Evolutionary conservation across 371 early-diverging fungal genomes (phyloP), one percentile per base, ranked within the genome.

Genomic region (Sporodiniella umbellata): DNA sequence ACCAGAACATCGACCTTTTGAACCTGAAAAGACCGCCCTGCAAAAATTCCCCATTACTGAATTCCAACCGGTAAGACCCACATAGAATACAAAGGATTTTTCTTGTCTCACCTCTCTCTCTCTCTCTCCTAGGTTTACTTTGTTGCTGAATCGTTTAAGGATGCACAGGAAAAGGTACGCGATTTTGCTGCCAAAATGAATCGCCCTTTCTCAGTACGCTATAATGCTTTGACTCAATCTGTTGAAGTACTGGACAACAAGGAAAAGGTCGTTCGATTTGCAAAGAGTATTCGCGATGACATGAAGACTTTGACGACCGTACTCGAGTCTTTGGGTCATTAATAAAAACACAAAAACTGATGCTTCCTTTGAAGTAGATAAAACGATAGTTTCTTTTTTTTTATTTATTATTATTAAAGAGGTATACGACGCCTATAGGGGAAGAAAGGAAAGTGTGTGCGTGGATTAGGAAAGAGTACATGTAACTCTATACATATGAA

Each of bases 101-200:
- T n/a, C n/a, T n/a, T n/a, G n/a, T n/a, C n/a, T n/a, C n/a, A n/a
- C n/a, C n/a, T n/a, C n/a, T n/a, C n/a, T n/a, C n/a, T n/a, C n/a
- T n/a, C n/a, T n/a, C n/a, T 42, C 37, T 43, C 26, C 8, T 42
- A 64, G 66, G 56, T 87, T 14, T 98, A 98, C 66, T 98, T 88
- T 79, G 94, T 98, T 6, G 96, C 97, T 3, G 94, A 95, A 21
- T 88, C 88, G 43, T 96, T 98, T 79, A 84, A 87, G 54, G 89
- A 92, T 66, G 94, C 95, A 23, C 93, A 93, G 77, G 87, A 88
- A 57, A 86, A 93, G 57, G 89, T 97, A 33, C 84, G 91, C 21
- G 91, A 93, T 46, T 96, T 88, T 71, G 90, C 95, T 40, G 66
- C 79, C 14, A 70, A 64, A 2, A 76, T 92, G 70, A 74, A 84